These are phyloP conservation scores for Exidia glandulosa DNA, from an alignment of 768 basidiomycete species.

Conservation along the genomic window DNA sequence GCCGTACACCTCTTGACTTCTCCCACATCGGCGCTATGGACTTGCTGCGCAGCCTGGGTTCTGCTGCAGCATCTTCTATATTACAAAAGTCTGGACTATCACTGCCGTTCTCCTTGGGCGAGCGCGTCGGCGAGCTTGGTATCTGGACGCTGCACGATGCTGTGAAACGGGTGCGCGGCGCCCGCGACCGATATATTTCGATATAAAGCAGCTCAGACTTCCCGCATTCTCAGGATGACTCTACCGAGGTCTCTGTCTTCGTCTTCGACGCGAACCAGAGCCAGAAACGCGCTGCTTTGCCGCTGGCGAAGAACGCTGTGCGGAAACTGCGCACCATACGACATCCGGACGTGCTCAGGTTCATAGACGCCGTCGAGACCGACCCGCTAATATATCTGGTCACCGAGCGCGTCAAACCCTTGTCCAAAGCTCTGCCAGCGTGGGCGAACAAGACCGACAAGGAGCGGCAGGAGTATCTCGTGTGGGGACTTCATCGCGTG, in stretches of 20 bases:
- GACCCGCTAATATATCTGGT: slow-evolving; percentile 83
- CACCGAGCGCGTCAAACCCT: slow-evolving; percentile 84
- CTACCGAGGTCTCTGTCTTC: slow-evolving; percentile 76
- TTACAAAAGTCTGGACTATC: slow-evolving; percentile 89
- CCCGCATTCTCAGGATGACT: slow-evolving; percentile 63
- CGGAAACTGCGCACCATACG: slow-evolving; percentile 83
- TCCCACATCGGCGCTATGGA: slow-evolving; percentile 41
- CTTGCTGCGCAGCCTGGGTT: slow-evolving; percentile 69
- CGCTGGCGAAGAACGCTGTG: slow-evolving; percentile 80
- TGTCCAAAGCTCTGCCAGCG: slow-evolving; percentile 48
- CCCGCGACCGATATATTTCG: slow-evolving; percentile 6
- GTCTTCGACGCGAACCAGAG: slow-evolving; percentile 72
- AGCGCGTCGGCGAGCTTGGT: slow-evolving; percentile 57
- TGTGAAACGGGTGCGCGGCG: slow-evolving; percentile 60
- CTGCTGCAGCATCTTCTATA: slow-evolving; percentile 79
- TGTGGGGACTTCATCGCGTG: slow-evolving; percentile 89
- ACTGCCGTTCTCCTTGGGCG: slow-evolving; percentile 76
- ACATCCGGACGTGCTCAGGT: slow-evolving; percentile 93
- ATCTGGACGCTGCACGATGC: slow-evolving; percentile 85
- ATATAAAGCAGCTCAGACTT: neutral
- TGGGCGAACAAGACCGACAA: slow-evolving; percentile 52
- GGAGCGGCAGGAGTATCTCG: slow-evolving; percentile 74
- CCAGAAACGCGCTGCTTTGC: slow-evolving; percentile 45
- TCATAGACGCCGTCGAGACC: slow-evolving; percentile 87
- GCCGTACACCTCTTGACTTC: neutral